phyloP scores from a whole-genome alignment of 331 rosid species.

The Malus hybrid region DNA sequence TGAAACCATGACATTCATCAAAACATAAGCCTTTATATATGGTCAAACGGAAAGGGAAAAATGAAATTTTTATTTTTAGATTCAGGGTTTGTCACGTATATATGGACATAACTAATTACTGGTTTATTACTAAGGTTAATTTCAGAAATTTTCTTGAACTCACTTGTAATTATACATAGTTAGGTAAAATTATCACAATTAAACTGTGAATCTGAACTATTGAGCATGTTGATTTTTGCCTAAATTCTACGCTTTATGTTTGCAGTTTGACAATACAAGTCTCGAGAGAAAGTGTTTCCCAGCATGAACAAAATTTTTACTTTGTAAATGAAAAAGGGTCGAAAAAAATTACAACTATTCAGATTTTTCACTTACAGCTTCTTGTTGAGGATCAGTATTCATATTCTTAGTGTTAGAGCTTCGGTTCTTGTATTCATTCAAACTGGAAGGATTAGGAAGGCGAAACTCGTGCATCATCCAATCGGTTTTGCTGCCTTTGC shows the following conservation, averaged over 20 bases:
- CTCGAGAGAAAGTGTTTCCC: neutral
- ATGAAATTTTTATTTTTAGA: neutral
- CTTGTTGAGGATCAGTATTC: slow-evolving; percentile 28
- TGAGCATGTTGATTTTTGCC: no score
- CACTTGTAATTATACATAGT: no score
- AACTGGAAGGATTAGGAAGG: slow-evolving; percentile 30
- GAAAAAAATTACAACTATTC: neutral
- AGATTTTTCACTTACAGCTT: slow-evolving; percentile 54
- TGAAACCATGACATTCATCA: neutral
- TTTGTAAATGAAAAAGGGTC: neutral
- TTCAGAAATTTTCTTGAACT: neutral
- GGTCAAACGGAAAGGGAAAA: neutral
- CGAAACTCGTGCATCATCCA: slow-evolving; percentile 99
- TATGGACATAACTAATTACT: neutral
- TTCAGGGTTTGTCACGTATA: neutral
- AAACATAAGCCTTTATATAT: neutral
- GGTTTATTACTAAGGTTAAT: neutral
- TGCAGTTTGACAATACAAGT: neutral
- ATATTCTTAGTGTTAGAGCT: neutral
- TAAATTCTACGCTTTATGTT: neutral
- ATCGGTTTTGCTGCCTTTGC: slow-evolving; percentile 89
- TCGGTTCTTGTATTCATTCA: neutral
- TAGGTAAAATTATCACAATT: no score
- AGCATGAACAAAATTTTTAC: neutral
- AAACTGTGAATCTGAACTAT: no score